A percentile compares a stretch with the other conserved stretches of the same genome.
Evolutionary conservation across 225 moss, liverwort and hornwort genomes (phyloP).

Genomic region (Antitrichia curtipendula): DNA sequence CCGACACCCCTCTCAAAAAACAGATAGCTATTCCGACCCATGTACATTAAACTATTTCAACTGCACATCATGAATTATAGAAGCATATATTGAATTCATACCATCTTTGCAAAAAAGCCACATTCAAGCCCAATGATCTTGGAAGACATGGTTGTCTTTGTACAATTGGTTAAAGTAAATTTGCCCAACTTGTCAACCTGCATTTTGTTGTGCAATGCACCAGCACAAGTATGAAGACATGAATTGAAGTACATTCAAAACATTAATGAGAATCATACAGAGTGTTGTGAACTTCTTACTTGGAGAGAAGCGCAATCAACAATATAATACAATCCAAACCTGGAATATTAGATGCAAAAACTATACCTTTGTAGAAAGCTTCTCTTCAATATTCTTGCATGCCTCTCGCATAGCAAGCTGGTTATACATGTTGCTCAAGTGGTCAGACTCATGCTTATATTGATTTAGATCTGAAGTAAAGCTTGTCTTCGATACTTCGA

Average conservation of each 20-base stretch:
- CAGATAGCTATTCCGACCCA: no score
- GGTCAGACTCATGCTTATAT: not conserved
- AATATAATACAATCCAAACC: not conserved
- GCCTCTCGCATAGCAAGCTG: conserved; percentile 85
- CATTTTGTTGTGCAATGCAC: no score
- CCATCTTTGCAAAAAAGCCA: no score
- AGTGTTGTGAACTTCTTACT: not conserved
- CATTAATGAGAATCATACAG: not conserved
- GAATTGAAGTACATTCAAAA: not conserved
- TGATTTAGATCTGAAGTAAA: not conserved
- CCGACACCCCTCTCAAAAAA: no score
- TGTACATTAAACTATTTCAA: no score
- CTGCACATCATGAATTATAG: no score
- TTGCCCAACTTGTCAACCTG: no score
- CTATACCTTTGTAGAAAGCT: conserved; percentile 57
- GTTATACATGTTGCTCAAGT: not conserved
- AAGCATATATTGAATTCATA: no score
- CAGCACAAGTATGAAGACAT: not conserved
- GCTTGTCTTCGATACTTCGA: not conserved
- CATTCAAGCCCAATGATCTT: no score
- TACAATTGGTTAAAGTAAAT: no score
- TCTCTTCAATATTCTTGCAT: conserved; percentile 75
- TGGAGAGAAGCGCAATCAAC: not conserved
- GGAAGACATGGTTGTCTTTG: no score
- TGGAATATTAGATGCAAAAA: not conserved